Evolutionary conservation across 305 asterid genomes (phyloP).

Genomic region (Rubia peregrina): DNA sequence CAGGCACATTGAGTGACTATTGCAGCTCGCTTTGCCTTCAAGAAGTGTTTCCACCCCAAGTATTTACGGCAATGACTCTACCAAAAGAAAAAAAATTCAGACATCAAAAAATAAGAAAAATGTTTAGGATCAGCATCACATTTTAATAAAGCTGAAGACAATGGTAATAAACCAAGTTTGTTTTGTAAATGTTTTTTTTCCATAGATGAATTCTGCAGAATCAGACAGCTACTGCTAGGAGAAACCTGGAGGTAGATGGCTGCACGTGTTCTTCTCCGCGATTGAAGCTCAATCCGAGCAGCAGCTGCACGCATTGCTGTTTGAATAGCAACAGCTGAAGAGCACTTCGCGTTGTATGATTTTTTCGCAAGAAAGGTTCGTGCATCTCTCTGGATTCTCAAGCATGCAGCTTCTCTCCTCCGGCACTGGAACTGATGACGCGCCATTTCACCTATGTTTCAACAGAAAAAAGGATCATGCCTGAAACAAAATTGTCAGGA

Average conservation of each 20-base stretch:
- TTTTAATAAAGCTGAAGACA: neutral
- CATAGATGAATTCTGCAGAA: neutral
- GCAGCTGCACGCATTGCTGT: constrained; percentile 57
- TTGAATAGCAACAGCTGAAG: constrained; percentile 55
- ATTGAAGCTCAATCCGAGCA: constrained; percentile 50
- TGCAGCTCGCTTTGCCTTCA: constrained; percentile 47
- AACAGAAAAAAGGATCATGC: constrained; percentile 8
- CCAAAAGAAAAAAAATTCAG: constrained; percentile 6
- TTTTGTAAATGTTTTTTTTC: neutral
- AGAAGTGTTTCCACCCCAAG: constrained; percentile 32
- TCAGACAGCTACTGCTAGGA: neutral
- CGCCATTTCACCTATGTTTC: constrained; percentile 49
- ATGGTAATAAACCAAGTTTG: too few species aligned
- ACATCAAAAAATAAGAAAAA: neutral
- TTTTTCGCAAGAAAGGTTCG: constrained; percentile 50
- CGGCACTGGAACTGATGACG: constrained; percentile 37
- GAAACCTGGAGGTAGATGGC: constrained; percentile 52
- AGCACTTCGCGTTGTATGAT: constrained; percentile 32
- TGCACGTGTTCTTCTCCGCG: constrained; percentile 39
- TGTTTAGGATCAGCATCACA: neutral
- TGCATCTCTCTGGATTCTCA: constrained; percentile 56
- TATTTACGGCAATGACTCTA: constrained; percentile 49
- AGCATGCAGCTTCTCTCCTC: constrained; percentile 63
- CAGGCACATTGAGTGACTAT: constrained; percentile 51
- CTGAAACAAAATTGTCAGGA: neutral